These are phyloP conservation scores for Arctium minus DNA, from an alignment of 129 eudicot genomes.

Conservation along the genomic window DNA sequence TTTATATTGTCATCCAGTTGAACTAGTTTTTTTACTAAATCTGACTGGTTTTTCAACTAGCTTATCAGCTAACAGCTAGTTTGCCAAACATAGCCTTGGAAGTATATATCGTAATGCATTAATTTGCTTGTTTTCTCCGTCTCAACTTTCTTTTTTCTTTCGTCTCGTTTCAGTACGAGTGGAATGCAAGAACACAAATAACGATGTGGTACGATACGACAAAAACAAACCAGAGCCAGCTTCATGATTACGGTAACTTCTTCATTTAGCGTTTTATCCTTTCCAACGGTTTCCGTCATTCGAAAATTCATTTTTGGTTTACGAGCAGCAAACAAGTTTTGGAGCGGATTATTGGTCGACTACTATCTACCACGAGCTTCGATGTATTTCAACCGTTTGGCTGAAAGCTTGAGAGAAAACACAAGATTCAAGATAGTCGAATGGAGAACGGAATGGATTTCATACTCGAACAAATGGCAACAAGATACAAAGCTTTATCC, in stretches of 20 bases:
- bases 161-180: slow-evolving; percentile 59
- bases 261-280: background rate
- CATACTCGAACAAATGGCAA: slow-evolving; percentile 85
- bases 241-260: slow-evolving; percentile 84
- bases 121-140: background rate
- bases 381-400: slow-evolving; percentile 55
- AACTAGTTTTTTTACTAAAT: too few relatives aligned
- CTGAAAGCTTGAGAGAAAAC: slow-evolving; percentile 47
- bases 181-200: slow-evolving; percentile 97
- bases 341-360: slow-evolving; percentile 76
- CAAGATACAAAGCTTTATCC: slow-evolving; percentile 56
- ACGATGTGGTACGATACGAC: slow-evolving; percentile 94
- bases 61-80: too few relatives aligned
- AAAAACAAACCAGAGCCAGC: slow-evolving; percentile 62
- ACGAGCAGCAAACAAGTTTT: slow-evolving; percentile 78
- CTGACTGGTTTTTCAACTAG: too few relatives aligned
- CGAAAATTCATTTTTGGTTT: background rate
- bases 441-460: slow-evolving; percentile 93
- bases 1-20: background rate
- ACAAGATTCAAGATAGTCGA: slow-evolving; percentile 48
- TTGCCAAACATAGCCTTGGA: background rate
- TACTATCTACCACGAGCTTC: slow-evolving; percentile 92
- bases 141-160: background rate
- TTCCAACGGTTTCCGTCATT: background rate
- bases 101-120: background rate